Percentiles rank a stretch among this genome's conserved stretches.
phyloP scores from a whole-genome alignment of 2,329 filamentous ascomycete genomes.

The Fusarium nisikadoi region DNA sequence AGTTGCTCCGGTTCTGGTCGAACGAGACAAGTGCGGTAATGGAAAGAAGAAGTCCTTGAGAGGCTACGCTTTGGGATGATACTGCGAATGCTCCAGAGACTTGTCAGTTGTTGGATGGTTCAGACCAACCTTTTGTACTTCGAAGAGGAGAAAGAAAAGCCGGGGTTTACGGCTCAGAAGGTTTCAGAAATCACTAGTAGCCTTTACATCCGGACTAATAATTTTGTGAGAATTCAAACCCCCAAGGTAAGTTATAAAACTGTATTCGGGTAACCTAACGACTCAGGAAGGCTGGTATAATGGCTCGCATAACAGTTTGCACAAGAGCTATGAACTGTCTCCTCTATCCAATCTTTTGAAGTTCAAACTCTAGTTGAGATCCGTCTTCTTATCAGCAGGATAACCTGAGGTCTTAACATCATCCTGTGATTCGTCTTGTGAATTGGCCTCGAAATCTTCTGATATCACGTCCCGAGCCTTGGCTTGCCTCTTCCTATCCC shows the following conservation, averaged over 20 bases:
- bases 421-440: not conserved
- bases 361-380: not conserved
- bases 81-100: no score
- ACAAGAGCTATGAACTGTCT: no score
- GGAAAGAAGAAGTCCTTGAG: no score
- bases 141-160: not conserved
- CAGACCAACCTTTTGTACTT: not conserved
- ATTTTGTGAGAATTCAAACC: no score
- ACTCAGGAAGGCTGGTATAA: no score
- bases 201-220: not conserved
- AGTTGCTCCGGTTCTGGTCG: not conserved
- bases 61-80: rapidly evolving
- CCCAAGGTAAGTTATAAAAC: not conserved
- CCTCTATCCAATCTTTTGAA: no score
- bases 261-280: rapidly evolving
- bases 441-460: not conserved
- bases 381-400: not conserved
- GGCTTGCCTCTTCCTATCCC: not conserved
- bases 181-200: not conserved
- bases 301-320: not conserved
- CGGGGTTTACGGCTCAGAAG: rapidly evolving
- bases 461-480: not conserved
- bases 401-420: rapidly evolving
- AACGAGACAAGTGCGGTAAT: no score
- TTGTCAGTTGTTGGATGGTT: no score